Evolutionary conservation across 768 basidiomycete genomes (phyloP).

Genomic region (Lentinula edodes): DNA sequence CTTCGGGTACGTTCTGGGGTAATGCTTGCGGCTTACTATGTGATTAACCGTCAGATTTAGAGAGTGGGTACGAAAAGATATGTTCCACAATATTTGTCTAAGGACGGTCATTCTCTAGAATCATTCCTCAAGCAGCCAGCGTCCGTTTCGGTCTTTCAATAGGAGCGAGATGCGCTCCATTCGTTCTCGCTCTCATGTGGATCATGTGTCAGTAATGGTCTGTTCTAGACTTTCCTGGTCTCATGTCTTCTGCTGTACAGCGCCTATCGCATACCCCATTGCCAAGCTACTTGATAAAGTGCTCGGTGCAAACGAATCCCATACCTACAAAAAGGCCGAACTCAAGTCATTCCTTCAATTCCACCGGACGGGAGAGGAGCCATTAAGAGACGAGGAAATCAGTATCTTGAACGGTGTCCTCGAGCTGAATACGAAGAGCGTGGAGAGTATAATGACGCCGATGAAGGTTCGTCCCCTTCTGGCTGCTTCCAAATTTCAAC

Average conservation of each 20-base stretch:
- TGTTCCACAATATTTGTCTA: not conserved
- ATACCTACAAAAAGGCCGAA: conserved; percentile 81
- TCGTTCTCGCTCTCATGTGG: conserved; percentile 73
- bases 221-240: conserved; percentile 32
- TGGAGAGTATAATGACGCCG: conserved; percentile 78
- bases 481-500: not conserved
- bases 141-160: conserved; percentile 78
- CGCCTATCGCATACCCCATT: conserved; percentile 78
- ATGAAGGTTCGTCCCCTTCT: conserved; percentile 44
- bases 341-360: conserved; percentile 77
- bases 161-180: conserved; percentile 71
- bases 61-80: conserved; percentile 45
- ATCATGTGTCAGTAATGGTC: conserved; percentile 17
- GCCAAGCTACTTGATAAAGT: conserved; percentile 78
- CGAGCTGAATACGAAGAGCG: conserved; percentile 72
- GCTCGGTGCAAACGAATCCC: conserved; percentile 67
- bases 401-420: conserved; percentile 75
- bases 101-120: conserved; percentile 20
- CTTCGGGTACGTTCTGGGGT: conserved; percentile 58
- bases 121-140: conserved; percentile 69
- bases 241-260: conserved; percentile 27
- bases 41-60: conserved; percentile 54
- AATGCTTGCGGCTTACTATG: not conserved
- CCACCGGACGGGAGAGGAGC: conserved; percentile 72
- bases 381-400: conserved; percentile 77